phyloP scores from a whole-genome alignment of 495 filamentous ascomycete species.

The Penicillium manginii region DNA sequence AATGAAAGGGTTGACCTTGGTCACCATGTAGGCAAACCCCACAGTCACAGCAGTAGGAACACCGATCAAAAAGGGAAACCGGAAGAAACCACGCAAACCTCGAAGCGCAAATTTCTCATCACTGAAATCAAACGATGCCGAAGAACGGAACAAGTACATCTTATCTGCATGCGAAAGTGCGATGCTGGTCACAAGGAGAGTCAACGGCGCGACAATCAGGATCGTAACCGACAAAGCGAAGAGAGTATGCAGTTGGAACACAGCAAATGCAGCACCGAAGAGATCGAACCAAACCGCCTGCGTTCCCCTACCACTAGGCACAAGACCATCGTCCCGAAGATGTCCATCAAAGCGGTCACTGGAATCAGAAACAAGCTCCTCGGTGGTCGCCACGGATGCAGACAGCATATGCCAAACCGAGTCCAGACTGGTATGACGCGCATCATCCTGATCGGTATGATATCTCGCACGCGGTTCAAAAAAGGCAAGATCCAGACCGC shows the following conservation, averaged over 20 bases:
- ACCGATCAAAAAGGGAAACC: constrained; percentile 77
- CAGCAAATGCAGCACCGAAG: constrained; percentile 78
- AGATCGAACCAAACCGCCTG: constrained; percentile 92
- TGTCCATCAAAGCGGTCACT: constrained; percentile 68
- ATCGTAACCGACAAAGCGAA: constrained; percentile 87
- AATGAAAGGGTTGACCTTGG: constrained; percentile 84
- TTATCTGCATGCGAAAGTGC: constrained; percentile 68
- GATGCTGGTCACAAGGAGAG: constrained; percentile 69
- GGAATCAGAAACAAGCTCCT: constrained; percentile 70
- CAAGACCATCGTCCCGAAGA: constrained; percentile 59
- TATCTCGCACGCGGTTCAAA: constrained; percentile 83
- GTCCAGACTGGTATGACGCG: constrained; percentile 70
- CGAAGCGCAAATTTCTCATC: constrained; percentile 66
- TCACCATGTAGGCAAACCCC: constrained; percentile 74
- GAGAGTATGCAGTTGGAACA: constrained; percentile 77
- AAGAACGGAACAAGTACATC: constrained; percentile 78
- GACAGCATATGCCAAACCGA: constrained; percentile 96
- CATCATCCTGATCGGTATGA: constrained; percentile 89
- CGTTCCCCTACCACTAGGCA: constrained; percentile 68
- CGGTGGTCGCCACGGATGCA: constrained; percentile 71
- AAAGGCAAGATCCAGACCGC: constrained; percentile 92
- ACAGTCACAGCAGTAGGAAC: constrained; percentile 70
- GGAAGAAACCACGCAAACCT: constrained; percentile 80
- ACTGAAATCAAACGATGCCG: constrained; percentile 58
- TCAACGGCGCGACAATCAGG: constrained; percentile 74